A percentile compares a stretch with the other conserved stretches of the same genome.
Evolutionary conservation across 139 green algal genomes (phyloP).

Genomic region (Picochlorum sp.): DNA sequence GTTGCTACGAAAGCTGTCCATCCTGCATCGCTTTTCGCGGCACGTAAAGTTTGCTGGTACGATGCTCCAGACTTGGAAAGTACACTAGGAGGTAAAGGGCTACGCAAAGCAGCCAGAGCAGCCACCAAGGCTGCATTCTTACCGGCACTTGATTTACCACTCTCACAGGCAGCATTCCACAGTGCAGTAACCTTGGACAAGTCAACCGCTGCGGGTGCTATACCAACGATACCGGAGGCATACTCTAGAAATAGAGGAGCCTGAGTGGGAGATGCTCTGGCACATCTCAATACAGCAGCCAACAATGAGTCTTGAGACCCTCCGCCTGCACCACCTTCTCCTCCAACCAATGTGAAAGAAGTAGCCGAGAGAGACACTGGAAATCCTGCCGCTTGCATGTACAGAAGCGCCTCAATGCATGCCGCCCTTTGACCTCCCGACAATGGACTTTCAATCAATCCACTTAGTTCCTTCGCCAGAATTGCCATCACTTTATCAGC

Average conservation of each 20-base stretch:
- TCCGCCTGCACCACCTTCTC: constrained; percentile 1
- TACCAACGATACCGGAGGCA: constrained; percentile 36
- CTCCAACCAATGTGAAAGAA: constrained; percentile 1
- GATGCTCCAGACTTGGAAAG: constrained; percentile 1
- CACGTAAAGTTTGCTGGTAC: constrained; percentile 3
- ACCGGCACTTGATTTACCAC: constrained; percentile 5
- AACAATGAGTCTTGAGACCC: constrained; percentile 24
- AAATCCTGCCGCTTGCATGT: constrained; percentile 26
- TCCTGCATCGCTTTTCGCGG: constrained; percentile 24
- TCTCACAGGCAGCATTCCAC: constrained; percentile 27
- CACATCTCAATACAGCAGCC: constrained; percentile 24
- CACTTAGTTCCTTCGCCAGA: constrained; percentile 9
- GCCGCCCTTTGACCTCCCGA: constrained; percentile 21
- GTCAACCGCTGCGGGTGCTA: constrained; percentile 25
- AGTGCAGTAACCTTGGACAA: constrained; percentile 28
- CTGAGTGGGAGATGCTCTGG: constrained; percentile 35
- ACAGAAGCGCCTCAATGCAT: constrained; percentile 41
- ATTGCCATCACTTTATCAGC: constrained; percentile 9
- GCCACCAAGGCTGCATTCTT: constrained; percentile 21
- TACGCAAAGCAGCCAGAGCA: constrained; percentile 25
- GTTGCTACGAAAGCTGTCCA: constrained; percentile 39
- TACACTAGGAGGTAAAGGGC: constrained; percentile 17
- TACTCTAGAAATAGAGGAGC: constrained; percentile 40
- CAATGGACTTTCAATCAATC: constrained; percentile 17
- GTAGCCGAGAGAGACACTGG: constrained; percentile 2